phyloP scores from a whole-genome alignment of 768 basidiomycete species.

The Chlorophyllum brunneum region DNA sequence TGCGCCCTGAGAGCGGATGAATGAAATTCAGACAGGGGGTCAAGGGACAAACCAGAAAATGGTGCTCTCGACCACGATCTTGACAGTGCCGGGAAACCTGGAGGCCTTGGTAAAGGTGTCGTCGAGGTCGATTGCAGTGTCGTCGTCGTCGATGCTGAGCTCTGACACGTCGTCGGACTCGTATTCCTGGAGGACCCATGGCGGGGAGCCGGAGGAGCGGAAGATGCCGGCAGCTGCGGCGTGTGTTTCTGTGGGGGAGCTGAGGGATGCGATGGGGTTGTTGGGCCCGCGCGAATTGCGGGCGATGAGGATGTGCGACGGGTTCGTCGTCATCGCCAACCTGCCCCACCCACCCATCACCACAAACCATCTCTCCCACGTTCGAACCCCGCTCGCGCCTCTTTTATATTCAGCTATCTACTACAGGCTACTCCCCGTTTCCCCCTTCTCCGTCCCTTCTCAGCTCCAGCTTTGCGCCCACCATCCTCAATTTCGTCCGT shows the following conservation, averaged over 20 bases:
- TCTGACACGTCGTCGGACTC: conserved; percentile 72
- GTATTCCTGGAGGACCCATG: conserved; percentile 75
- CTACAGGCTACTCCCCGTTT: too few relatives aligned
- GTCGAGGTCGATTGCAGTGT: conserved; percentile 75
- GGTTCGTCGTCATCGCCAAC: conserved; percentile 62
- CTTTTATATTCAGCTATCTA: not conserved
- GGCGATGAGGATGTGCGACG: conserved; percentile 85
- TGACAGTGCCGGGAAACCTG: conserved; percentile 80
- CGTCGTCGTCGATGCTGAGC: conserved; percentile 60
- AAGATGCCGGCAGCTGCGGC: conserved; percentile 85
- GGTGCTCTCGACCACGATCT: conserved; percentile 84
- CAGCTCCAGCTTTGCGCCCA: too few relatives aligned
- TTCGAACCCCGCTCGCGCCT: conserved; percentile 45
- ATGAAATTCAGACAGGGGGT: conserved; percentile 1
- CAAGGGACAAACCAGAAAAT: conserved; percentile 75
- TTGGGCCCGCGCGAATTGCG: conserved; percentile 75
- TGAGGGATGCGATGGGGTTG: conserved; percentile 76
- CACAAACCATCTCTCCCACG: too few relatives aligned
- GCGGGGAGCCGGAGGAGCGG: conserved; percentile 73
- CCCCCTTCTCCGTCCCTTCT: too few relatives aligned
- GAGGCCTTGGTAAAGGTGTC: conserved; percentile 69
- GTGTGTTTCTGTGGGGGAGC: conserved; percentile 84
- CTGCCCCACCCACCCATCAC: too few relatives aligned
- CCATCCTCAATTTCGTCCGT: conserved; percentile 19
- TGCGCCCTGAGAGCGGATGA: conserved; percentile 61